phyloP scores from a whole-genome alignment of 2,329 filamentous ascomycete species.

The Cyphellophora europaea region DNA sequence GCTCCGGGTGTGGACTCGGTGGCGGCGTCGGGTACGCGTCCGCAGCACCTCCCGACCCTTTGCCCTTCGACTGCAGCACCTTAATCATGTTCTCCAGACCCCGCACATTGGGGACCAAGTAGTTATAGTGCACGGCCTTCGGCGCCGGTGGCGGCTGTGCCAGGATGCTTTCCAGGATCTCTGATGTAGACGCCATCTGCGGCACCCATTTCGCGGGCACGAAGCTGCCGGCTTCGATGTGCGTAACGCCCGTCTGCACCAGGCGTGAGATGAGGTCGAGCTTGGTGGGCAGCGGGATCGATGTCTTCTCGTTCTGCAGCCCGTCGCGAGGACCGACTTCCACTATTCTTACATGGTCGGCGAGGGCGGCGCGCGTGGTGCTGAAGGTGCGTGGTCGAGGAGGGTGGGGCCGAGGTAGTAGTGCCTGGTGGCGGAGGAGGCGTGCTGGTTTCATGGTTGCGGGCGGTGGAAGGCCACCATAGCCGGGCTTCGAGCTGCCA shows the following conservation, averaged over 20 bases:
- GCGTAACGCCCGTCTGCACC: slow-evolving; percentile 37
- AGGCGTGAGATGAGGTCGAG: slow-evolving; percentile 39
- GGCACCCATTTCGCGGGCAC: slow-evolving; percentile 47
- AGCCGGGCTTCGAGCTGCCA: no score
- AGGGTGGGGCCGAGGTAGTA: background rate
- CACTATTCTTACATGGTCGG: slow-evolving; percentile 43
- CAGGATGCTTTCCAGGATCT: slow-evolving; percentile 49
- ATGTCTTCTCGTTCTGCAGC: slow-evolving; percentile 43
- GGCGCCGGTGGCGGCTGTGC: slow-evolving; percentile 39
- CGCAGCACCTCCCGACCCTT: slow-evolving; percentile 22
- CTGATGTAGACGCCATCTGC: slow-evolving; percentile 36
- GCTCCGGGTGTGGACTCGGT: slow-evolving; percentile 25
- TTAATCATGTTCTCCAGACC: slow-evolving; percentile 52
- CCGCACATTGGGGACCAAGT: slow-evolving; percentile 54
- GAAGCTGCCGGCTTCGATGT: slow-evolving; percentile 44
- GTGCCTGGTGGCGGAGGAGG: no score
- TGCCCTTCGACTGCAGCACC: slow-evolving; percentile 34
- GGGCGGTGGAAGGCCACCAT: no score
- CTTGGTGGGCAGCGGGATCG: slow-evolving; percentile 39
- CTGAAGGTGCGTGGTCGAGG: slow-evolving; percentile 11
- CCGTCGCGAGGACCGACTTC: slow-evolving; percentile 47
- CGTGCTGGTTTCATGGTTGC: no score
- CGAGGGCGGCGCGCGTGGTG: slow-evolving; percentile 22
- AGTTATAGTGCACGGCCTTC: slow-evolving; percentile 53
- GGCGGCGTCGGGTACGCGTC: slow-evolving; percentile 20